Evolutionary conservation across 768 basidiomycete genomes (phyloP).

Genomic region (Lactifluus echinatus): DNA sequence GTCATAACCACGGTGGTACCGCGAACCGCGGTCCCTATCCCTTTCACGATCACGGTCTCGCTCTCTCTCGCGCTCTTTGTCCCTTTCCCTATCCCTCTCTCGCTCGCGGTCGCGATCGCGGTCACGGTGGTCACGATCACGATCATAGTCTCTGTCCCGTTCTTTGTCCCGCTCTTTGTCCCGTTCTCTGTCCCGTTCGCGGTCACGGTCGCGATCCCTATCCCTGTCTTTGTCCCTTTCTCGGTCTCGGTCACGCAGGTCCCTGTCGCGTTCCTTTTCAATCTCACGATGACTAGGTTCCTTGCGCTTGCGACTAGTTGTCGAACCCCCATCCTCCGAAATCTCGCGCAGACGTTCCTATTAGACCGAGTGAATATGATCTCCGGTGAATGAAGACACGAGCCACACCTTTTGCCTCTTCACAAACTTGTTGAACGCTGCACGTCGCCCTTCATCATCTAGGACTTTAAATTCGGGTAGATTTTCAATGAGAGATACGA

Average conservation of each 20-base stretch:
- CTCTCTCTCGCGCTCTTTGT: constrained; percentile 26
- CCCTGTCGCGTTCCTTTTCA: constrained; percentile 28
- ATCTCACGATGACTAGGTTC: constrained; percentile 41
- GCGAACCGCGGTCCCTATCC: constrained; percentile 17
- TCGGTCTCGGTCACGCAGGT: constrained; percentile 33
- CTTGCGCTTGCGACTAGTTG: constrained; percentile 72
- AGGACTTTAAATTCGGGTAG: constrained; percentile 82
- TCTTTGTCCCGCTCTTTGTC: constrained; percentile 3
- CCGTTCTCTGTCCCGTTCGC: constrained; percentile 25
- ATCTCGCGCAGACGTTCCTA: constrained; percentile 70
- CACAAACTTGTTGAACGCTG: constrained; percentile 81
- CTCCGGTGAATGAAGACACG: not conserved
- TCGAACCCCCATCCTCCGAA: constrained; percentile 76
- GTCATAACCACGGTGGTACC: constrained; percentile 17
- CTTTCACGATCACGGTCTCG: constrained; percentile 21
- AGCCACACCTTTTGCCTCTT: constrained; percentile 74
- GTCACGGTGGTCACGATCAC: constrained; percentile 17
- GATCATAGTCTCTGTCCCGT: constrained; percentile 17
- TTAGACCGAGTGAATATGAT: not conserved
- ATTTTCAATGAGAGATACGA: constrained; percentile 66
- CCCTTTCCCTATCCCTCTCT: constrained; percentile 25
- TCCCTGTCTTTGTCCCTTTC: constrained; percentile 31
- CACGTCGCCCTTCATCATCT: constrained; percentile 73
- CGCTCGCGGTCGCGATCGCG: constrained; percentile 28
- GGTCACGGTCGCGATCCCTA: constrained; percentile 28